A percentile compares a stretch with the other conserved stretches of the same genome.
phyloP scores from a whole-genome alignment of 306 rosid genomes.

The Begonia masoniana region DNA sequence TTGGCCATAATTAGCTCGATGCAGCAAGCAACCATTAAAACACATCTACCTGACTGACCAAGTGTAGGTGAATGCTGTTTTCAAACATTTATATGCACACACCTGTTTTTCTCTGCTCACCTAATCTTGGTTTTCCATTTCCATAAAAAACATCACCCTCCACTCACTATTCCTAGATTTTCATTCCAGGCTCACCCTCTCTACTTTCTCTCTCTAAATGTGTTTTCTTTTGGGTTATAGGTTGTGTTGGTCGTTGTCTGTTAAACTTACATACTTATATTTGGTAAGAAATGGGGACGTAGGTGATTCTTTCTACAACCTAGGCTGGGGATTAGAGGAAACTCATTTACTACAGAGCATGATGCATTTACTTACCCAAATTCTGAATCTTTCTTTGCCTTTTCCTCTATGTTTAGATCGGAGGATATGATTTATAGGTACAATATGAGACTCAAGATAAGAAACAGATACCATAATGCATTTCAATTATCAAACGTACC shows the following conservation, averaged over 20 bases:
- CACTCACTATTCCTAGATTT: neutral
- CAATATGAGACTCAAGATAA: too few species aligned
- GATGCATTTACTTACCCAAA: neutral
- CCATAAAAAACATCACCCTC: neutral
- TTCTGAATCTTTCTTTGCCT: neutral
- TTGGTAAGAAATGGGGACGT: too few species aligned
- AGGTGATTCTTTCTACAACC: neutral
- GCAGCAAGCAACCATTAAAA: constrained; percentile 45
- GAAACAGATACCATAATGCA: too few species aligned
- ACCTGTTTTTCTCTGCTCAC: constrained; percentile 3
- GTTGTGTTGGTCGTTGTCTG: too few species aligned
- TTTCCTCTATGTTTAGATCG: neutral
- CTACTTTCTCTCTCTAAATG: too few species aligned
- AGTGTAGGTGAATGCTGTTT: constrained; percentile 63
- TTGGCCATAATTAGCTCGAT: constrained; percentile 62
- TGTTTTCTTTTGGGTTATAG: too few species aligned
- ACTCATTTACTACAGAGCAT: neutral
- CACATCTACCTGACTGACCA: constrained; percentile 48
- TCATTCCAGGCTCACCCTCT: too few species aligned
- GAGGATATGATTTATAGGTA: neutral
- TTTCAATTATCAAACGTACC: too few species aligned
- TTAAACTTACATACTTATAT: too few species aligned
- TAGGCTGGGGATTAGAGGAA: neutral
- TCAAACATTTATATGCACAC: constrained; percentile 51
- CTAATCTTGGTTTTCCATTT: neutral